A percentile compares a stretch with the other conserved stretches of the same genome.
These are phyloP conservation scores for Thymus quinquecostatus DNA, from an alignment of 257 asterid genomes.

Conservation along the genomic window DNA sequence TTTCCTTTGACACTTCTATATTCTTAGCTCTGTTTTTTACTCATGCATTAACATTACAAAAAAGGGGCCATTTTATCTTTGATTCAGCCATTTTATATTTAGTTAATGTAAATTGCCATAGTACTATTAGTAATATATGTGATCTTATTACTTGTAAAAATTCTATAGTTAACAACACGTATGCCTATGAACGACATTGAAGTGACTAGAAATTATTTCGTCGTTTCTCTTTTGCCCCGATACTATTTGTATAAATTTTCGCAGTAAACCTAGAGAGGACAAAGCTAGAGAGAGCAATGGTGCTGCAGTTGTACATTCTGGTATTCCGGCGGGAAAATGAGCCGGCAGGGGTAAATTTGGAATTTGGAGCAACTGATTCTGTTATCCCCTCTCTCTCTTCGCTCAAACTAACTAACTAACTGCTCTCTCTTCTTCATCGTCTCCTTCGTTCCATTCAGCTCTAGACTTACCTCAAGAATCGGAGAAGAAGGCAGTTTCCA, in stretches of 20 bases:
- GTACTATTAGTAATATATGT: no score
- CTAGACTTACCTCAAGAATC: neutral
- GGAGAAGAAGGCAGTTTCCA: conserved; percentile 26
- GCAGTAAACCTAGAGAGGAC: neutral
- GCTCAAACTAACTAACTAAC: conserved; percentile 14
- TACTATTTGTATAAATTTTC: no score
- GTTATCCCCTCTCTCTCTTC: conserved; percentile 13
- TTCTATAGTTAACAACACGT: no score
- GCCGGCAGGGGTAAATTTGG: conserved; percentile 25
- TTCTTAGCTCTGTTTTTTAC: no score
- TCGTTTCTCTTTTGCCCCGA: neutral
- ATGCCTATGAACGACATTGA: no score
- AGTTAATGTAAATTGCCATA: no score
- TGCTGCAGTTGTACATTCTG: neutral
- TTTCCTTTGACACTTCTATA: no score
- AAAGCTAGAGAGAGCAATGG: neutral
- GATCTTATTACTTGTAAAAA: no score
- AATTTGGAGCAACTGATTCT: conserved; percentile 27
- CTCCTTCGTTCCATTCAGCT: neutral
- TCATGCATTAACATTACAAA: no score
- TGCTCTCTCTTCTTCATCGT: neutral
- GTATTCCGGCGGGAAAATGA: conserved; percentile 21
- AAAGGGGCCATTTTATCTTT: no score
- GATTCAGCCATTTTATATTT: no score
- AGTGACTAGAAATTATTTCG: no score